Evolutionary conservation across 805 yeast genomes (phyloP).

Genomic region (Cyberlindnera euphorbiae): DNA sequence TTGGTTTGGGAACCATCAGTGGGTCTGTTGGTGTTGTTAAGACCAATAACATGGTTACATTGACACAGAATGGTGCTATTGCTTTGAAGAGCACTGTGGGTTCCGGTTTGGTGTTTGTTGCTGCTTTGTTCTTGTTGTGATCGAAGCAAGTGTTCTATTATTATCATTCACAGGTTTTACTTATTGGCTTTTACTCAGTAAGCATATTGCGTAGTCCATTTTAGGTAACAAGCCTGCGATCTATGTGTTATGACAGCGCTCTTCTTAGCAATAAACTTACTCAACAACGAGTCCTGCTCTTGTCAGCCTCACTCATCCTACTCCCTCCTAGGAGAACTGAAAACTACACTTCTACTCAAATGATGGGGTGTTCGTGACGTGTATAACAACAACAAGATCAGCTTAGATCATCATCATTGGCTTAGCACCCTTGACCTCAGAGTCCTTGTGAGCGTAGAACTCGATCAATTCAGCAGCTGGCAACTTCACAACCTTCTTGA

Average conservation of each 20-base stretch:
- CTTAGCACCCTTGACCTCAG: constrained; percentile 24
- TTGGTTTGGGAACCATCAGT: constrained; percentile 72
- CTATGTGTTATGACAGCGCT: too few relatives aligned
- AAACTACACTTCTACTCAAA: too few relatives aligned
- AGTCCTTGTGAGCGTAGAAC: constrained; percentile 55
- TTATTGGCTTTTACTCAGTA: too few relatives aligned
- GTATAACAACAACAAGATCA: constrained; percentile 2
- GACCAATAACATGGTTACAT: constrained; percentile 39
- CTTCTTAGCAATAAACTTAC: too few relatives aligned
- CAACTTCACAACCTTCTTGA: constrained; percentile 80
- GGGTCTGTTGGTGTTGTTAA: constrained; percentile 67
- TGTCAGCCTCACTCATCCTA: too few relatives aligned
- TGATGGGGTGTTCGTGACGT: too few relatives aligned
- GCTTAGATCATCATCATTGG: constrained; percentile 25
- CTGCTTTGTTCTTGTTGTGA: constrained; percentile 18
- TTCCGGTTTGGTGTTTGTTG: constrained; percentile 16
- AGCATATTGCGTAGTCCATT: too few relatives aligned
- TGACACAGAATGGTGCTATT: constrained; percentile 8
- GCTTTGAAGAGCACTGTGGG: constrained; percentile 9
- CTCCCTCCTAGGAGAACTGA: too few relatives aligned
- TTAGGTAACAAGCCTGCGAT: too few relatives aligned
- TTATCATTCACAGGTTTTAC: too few relatives aligned
- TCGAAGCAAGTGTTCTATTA: too few relatives aligned
- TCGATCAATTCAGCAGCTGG: constrained; percentile 74
- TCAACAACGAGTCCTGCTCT: too few relatives aligned